These are phyloP conservation scores for Cryptococcus sp. DNA, from an alignment of 1,284 basidiomycete genomes.

Conservation along the genomic window DNA sequence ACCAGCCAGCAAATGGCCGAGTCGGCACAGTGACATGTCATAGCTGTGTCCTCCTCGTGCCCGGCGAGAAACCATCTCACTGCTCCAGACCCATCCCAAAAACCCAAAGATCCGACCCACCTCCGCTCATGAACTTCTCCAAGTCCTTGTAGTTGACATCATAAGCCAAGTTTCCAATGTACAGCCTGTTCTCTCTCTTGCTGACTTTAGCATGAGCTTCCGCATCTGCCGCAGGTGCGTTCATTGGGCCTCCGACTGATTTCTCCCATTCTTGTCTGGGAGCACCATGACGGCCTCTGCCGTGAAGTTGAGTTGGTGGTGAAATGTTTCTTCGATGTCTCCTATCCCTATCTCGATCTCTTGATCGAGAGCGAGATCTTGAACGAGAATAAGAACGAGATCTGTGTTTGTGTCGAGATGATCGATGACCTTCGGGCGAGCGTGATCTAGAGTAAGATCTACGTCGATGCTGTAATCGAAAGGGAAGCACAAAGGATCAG, in stretches of 20 bases:
- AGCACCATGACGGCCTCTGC: conserved; percentile 16
- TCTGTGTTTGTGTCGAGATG: conserved; percentile 13
- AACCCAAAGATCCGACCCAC: conserved; percentile 60
- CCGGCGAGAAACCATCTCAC: background rate
- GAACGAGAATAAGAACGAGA: conserved; percentile 18
- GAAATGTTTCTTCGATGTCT: conserved; percentile 3
- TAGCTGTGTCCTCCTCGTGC: too few species aligned
- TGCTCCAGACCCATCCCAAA: background rate
- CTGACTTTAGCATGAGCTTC: conserved; percentile 83
- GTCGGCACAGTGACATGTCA: too few species aligned
- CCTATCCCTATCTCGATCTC: conserved; percentile 14
- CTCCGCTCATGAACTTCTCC: conserved; percentile 98
- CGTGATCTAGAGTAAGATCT: conserved; percentile 17
- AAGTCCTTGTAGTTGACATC: conserved; percentile 96
- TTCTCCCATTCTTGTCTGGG: conserved; percentile 30
- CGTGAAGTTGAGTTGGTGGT: conserved; percentile 10
- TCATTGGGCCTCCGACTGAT: conserved; percentile 83
- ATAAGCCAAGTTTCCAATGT: conserved; percentile 96
- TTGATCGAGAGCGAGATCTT: conserved; percentile 34
- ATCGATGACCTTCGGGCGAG: conserved; percentile 8
- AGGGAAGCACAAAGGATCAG: background rate
- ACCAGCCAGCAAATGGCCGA: background rate
- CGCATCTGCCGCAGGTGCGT: conserved; percentile 81
- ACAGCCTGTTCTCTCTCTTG: conserved; percentile 96
- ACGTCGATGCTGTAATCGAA: conserved; percentile 6